Base-by-base conservation (phyloP, 495 filamentous ascomycete genomes). In the Letharia lupina region DNA sequence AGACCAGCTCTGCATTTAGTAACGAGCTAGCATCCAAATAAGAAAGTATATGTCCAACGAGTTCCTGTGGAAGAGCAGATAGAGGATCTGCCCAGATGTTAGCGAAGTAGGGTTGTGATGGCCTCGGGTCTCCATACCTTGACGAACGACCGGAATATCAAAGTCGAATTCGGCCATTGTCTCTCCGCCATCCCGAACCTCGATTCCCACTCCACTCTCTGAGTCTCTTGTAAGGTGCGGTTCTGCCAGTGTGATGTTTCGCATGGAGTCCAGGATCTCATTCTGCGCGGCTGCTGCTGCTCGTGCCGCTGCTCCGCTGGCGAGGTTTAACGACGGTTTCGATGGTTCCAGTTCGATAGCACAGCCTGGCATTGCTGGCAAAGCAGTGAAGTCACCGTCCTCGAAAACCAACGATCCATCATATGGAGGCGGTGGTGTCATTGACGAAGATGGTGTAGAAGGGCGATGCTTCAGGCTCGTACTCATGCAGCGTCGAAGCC, bases 141-240 rank as follows among this genome's bases (percentile, higher is more conserved):
- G 63, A 52, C 77, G 78, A 35, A 76, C 69, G 13, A 81, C 54
- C 15, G 72, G 75, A 62, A 81, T 70, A 50, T 78, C 77, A 4
- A 72, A 58, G 42, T 84, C 79, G 8, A 72, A 58, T 35, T 84
- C 79, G 6, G 78, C 79, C 20, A 45, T 58, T 10, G 78, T 35
- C 50, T 81, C 79, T 20, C 74, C 76, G 47, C 69, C 72, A 66
- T 81, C 80, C 7, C 85, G 84, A 37, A 89, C 69, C n/a, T 87
- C 82, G 69, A 93, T 90, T 15, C 87, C 88, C 64, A 93, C 89
- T n/a, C 88, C 89, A 75, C 88, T 91, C 73, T 91, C 89, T 40
- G 84, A 81, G 71, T 92, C 89, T 65, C 78, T 74, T 23, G 75
- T 76, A 44, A 77, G 66, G 65, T 60, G 75, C 52, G 67, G 65